Evolutionary conservation across 495 filamentous ascomycete species (phyloP), one percentile per base, ranked within the genome.

Genomic region (Hypoxylon fuscum): DNA sequence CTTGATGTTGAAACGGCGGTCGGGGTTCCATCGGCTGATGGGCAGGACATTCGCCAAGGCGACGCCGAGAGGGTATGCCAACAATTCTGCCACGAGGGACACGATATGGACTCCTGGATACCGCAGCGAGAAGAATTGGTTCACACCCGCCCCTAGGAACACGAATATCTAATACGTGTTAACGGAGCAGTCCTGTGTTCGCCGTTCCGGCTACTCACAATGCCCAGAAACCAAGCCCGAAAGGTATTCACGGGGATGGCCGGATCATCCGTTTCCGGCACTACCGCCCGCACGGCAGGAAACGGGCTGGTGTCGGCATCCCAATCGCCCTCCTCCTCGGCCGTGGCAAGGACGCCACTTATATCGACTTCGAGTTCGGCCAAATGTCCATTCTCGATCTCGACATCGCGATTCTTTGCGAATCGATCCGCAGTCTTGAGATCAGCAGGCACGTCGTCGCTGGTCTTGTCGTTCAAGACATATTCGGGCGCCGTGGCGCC

Each of bases 261-360:
- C 0, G 68, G 57, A 22, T 72, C 64, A 27, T 74, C 76, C 7
- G 69, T 74, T 51, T 72, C 70, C 3, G 68, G 67, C 5, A 76
- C 74, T n/a, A 74, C 72, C 17, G 76, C 76, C 5, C 76, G 67
- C n/a, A 78, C 76, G 40, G 71, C 70, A 22, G 72, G 68, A 48
- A 76, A 78, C 5, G 76, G 74, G 18, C 68, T 71, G n/a, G 68
- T 70, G 41, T 67, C 63, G 20, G 70, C 68, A 47, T 68, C 53
- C 35, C 37, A 68, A 65, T 56, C 45, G 62, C 72, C 77, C 58
- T 81, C 76, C 21, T 76, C 74, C 15, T 70, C 70, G 53, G 72
- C 73, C 20, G 62, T 64, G n/a, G 68, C 47, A 1, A 71, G 60
- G 6, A 75, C 53, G 0, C 54, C 57, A 4, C 62, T 45, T 5